Conservation (phyloP, 2,329 filamentous ascomycete species). For the Sphaerulina vaccinii region DNA sequence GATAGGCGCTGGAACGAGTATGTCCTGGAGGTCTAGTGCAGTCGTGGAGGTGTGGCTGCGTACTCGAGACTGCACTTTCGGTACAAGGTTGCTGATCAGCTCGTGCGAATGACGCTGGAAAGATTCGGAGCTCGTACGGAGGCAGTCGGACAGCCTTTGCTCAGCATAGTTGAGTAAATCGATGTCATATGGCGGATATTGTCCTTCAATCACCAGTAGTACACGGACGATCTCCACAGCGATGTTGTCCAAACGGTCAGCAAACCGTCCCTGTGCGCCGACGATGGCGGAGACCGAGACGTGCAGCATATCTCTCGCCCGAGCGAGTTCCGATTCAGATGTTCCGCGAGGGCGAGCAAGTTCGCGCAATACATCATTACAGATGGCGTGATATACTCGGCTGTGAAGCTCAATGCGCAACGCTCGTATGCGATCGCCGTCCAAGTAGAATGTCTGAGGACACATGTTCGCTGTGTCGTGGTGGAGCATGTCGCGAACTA, state of each 20-base stretch:
- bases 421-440: slow-evolving; percentile 54
- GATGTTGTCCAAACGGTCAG: slow-evolving; percentile 44
- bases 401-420: slow-evolving; percentile 56
- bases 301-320: slow-evolving; percentile 29
- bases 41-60: slow-evolving; percentile 38
- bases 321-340: slow-evolving; percentile 33
- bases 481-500: slow-evolving; percentile 42
- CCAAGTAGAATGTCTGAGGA: slow-evolving; percentile 58
- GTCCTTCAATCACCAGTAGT: slow-evolving; percentile 38
- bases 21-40: slow-evolving; percentile 47
- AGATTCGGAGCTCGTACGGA: slow-evolving; percentile 32
- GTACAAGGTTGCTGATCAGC: slow-evolving; percentile 38
- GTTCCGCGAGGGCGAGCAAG: slow-evolving; percentile 20
- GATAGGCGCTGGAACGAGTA: slow-evolving; percentile 34
- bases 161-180: slow-evolving; percentile 39
- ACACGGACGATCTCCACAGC: slow-evolving; percentile 48
- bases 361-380: slow-evolving; percentile 52
- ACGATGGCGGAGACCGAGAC: slow-evolving; percentile 43
- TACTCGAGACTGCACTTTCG: slow-evolving; percentile 37
- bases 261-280: slow-evolving; percentile 40
- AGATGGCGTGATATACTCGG: slow-evolving; percentile 55
- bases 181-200: slow-evolving; percentile 34
- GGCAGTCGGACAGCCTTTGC: slow-evolving; percentile 35
- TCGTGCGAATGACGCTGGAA: slow-evolving; percentile 33
- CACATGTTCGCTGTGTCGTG: slow-evolving; percentile 49